These are phyloP conservation scores for Cornus controversa DNA, from an alignment of 148 eudicot genomes.

Conservation along the genomic window DNA sequence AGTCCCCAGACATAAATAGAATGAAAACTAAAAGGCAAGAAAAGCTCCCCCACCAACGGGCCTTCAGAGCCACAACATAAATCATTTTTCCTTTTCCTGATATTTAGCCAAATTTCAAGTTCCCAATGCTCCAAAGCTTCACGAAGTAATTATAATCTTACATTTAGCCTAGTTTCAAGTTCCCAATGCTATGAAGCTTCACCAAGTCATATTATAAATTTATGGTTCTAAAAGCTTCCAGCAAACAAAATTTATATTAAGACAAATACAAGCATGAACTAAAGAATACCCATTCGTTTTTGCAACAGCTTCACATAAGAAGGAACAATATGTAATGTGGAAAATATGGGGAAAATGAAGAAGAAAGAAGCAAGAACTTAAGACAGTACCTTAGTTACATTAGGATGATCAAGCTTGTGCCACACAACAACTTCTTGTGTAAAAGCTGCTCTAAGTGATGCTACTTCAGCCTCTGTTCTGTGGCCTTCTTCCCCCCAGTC, in stretches of 20 bases:
- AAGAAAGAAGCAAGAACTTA: neutral
- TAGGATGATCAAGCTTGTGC: constrained; percentile 92
- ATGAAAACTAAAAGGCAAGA: neutral
- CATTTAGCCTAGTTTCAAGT: neutral
- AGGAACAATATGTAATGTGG: neutral
- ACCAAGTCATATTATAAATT: neutral
- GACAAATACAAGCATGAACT: neutral
- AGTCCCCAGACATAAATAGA: neutral
- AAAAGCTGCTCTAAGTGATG: constrained; percentile 76
- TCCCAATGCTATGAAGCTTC: neutral
- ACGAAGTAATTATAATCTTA: neutral
- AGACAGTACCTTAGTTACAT: constrained; percentile 73
- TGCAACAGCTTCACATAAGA: neutral
- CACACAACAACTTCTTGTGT: constrained; percentile 87
- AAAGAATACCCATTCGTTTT: neutral
- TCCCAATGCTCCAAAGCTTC: neutral
- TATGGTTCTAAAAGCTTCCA: neutral
- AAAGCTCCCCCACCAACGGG: neutral
- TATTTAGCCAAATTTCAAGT: neutral
- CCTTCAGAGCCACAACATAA: neutral
- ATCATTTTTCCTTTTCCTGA: neutral
- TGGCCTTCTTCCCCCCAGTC: constrained; percentile 97
- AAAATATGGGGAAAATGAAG: too few species aligned
- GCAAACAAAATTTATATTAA: neutral
- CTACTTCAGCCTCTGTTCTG: constrained; percentile 71